phyloP scores from a whole-genome alignment of 1,284 basidiomycete genomes.

The Pseudozyma tsukubaensis region DNA sequence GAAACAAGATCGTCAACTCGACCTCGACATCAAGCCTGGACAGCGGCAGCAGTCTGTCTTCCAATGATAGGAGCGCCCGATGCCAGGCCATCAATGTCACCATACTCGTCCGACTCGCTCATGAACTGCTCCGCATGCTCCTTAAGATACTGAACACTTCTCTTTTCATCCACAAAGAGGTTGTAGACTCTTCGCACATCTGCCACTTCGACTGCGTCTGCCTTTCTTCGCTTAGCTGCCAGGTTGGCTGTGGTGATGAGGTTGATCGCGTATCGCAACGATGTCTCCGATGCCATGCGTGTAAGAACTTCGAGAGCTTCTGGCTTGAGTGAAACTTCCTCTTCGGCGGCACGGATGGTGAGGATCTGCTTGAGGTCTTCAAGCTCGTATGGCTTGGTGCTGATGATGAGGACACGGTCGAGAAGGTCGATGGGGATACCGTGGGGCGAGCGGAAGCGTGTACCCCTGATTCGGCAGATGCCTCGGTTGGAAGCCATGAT shows the following conservation, averaged over 20 bases:
- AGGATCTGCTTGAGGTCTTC: slow-evolving; percentile 92
- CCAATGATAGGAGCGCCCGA: slow-evolving; percentile 41
- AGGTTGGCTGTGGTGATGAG: slow-evolving; percentile 89
- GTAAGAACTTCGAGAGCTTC: slow-evolving; percentile 83
- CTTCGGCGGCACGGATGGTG: slow-evolving; percentile 93
- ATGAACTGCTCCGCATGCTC: slow-evolving; percentile 81
- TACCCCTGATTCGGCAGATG: slow-evolving; percentile 92
- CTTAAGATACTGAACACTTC: slow-evolving; percentile 88
- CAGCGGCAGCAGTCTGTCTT: slow-evolving; percentile 20
- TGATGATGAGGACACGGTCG: slow-evolving; percentile 94
- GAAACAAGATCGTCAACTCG: not conserved
- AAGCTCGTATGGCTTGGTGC: slow-evolving; percentile 86
- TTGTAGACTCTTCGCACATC: slow-evolving; percentile 84
- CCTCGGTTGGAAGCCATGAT: slow-evolving; percentile 99
- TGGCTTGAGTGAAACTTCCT: slow-evolving; percentile 86
- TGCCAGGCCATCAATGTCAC: slow-evolving; percentile 34
- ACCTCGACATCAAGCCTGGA: slow-evolving; percentile 8
- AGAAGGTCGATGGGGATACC: slow-evolving; percentile 94
- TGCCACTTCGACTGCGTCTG: slow-evolving; percentile 78
- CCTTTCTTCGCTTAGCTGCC: slow-evolving; percentile 83
- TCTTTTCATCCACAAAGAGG: slow-evolving; percentile 90
- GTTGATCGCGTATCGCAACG: slow-evolving; percentile 84
- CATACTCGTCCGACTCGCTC: slow-evolving; percentile 62
- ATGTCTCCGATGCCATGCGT: slow-evolving; percentile 83
- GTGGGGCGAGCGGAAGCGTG: slow-evolving; percentile 91